phyloP scores from a whole-genome alignment of 495 filamentous ascomycete genomes.

The Penicillium malachiteum region DNA sequence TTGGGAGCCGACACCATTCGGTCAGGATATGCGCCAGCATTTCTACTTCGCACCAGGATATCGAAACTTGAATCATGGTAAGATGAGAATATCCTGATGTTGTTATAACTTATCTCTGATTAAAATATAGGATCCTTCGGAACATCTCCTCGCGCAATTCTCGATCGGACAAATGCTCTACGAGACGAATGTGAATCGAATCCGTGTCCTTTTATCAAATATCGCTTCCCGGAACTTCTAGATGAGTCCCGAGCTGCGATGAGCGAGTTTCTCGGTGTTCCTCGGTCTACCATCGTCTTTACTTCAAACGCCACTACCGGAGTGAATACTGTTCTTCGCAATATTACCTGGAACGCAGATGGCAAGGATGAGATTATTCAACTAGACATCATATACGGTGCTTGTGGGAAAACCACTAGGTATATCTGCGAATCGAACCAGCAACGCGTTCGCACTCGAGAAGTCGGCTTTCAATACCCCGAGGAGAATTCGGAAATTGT shows the following conservation, averaged over 20 bases:
- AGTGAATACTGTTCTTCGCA: slow-evolving; percentile 72
- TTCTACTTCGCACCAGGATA: slow-evolving; percentile 64
- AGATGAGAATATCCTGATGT: background rate
- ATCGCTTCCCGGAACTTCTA: slow-evolving; percentile 55
- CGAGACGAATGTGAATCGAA: slow-evolving; percentile 57
- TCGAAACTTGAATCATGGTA: slow-evolving; percentile 76
- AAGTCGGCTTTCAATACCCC: slow-evolving; percentile 51
- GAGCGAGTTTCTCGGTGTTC: slow-evolving; percentile 60
- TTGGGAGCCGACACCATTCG: slow-evolving; percentile 33
- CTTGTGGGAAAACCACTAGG: slow-evolving; percentile 64
- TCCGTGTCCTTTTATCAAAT: slow-evolving; percentile 71
- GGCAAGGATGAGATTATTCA: slow-evolving; percentile 52
- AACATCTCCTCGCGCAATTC: slow-evolving; percentile 59
- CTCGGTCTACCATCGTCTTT: slow-evolving; percentile 61
- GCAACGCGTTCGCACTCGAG: slow-evolving; percentile 18
- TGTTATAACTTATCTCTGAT: background rate
- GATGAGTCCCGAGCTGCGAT: slow-evolving; percentile 61
- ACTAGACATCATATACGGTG: slow-evolving; percentile 69
- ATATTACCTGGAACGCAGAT: slow-evolving; percentile 53
- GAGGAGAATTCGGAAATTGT: slow-evolving; percentile 56
- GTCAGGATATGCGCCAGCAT: slow-evolving; percentile 53
- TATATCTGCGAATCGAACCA: slow-evolving; percentile 61
- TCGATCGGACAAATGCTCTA: slow-evolving; percentile 49
- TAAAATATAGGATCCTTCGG: slow-evolving; percentile 65
- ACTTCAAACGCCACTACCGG: slow-evolving; percentile 74